Conservation (phyloP, 768 basidiomycete genomes). For the Mrakia frigida region DNA sequence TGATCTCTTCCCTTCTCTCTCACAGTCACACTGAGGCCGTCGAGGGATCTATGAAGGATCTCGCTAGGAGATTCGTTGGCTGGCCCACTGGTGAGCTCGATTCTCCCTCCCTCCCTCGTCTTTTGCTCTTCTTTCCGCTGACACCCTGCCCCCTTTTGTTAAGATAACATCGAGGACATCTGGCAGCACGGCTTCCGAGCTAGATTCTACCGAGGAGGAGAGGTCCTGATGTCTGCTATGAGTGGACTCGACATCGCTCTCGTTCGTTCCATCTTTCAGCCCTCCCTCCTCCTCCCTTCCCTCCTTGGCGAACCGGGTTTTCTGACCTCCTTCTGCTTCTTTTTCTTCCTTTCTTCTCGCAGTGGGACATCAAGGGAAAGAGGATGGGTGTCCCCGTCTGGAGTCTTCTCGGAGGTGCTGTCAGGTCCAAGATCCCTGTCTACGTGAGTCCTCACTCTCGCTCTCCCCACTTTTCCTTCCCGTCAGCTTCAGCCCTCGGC, state of each 20-base stretch:
- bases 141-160: too few relatives aligned
- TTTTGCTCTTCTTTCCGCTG: background rate
- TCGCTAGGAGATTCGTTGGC: conserved; percentile 52
- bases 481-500: background rate
- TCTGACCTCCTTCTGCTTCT: background rate
- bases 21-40: conserved; percentile 61
- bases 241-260: conserved; percentile 63
- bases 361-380: conserved; percentile 66
- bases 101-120: background rate
- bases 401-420: conserved; percentile 50
- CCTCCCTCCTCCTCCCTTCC: background rate
- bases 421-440: conserved; percentile 17
- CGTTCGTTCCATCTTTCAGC: background rate
- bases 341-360: background rate
- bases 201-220: conserved; percentile 56
- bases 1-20: background rate
- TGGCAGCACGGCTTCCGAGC: conserved; percentile 53
- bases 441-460: background rate
- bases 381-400: conserved; percentile 60
- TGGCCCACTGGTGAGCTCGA: conserved; percentile 43
- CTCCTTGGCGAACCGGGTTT: background rate
- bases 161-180: conserved; percentile 60
- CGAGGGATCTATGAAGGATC: conserved; percentile 60
- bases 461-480: background rate
- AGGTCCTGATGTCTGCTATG: conserved; percentile 49